Percentiles rank a stretch among this genome's conserved stretches.
phyloP scores from a whole-genome alignment of 1,284 basidiomycete species.

The Leccinum ponderosum region DNA sequence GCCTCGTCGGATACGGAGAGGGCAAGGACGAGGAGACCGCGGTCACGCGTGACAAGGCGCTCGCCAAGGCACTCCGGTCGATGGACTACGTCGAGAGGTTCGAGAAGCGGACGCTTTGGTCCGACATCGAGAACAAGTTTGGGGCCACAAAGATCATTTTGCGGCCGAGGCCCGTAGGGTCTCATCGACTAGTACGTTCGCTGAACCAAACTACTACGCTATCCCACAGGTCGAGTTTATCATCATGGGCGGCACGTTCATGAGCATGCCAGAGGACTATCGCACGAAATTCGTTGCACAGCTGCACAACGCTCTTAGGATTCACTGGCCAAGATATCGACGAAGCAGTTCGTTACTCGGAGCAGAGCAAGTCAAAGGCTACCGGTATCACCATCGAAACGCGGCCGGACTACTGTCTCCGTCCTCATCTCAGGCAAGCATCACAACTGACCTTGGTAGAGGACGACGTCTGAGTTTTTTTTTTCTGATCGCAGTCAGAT shows the following conservation, averaged over 20 bases:
- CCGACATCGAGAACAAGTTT: constrained; percentile 82
- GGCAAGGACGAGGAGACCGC: constrained; percentile 72
- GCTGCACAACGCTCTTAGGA: constrained; percentile 93
- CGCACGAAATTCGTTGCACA: constrained; percentile 88
- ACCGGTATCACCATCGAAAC: constrained; percentile 99
- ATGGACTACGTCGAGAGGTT: constrained; percentile 92
- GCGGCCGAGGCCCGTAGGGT: constrained; percentile 90
- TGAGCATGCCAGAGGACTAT: constrained; percentile 99
- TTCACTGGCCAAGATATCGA: constrained; percentile 94
- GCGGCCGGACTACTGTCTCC: constrained; percentile 96
- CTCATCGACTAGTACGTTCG: too few relatives aligned
- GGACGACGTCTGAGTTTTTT: not conserved
- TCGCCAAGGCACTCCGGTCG: constrained; percentile 69
- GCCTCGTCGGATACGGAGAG: constrained; percentile 89
- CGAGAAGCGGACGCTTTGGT: constrained; percentile 90
- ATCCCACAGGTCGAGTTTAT: constrained; percentile 88
- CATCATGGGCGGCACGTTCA: constrained; percentile 99
- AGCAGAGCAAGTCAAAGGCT: constrained; percentile 96
- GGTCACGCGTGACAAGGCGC: constrained; percentile 66
- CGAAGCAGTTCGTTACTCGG: constrained; percentile 96
- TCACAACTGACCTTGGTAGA: not conserved
- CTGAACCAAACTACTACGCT: too few relatives aligned
- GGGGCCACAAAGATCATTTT: constrained; percentile 85
- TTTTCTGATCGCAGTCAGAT: constrained; percentile 71
- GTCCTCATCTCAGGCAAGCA: constrained; percentile 85